Base-by-base conservation (phyloP, 148 eudicot species). In the Camellia lanceoleosa region DNA sequence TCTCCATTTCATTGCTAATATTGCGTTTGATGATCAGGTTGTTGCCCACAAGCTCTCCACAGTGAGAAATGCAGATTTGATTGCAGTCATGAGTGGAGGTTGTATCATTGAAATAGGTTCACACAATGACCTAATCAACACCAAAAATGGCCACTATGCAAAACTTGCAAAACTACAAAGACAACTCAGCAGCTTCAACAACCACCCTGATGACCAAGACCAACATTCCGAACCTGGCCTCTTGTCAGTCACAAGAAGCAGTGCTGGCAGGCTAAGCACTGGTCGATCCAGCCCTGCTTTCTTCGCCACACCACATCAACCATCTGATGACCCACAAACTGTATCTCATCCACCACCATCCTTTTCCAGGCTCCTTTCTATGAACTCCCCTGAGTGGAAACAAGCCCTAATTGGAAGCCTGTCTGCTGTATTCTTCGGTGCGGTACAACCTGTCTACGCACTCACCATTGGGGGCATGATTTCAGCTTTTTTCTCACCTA, bases 1-100 rank as follows among this genome's bases (percentile, higher is more conserved):
- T 23, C 41, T 51, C 16, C 15, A 7, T 18, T 72, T 4, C 23
- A n/a, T 43, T 67, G 4, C 19, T 68, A 14, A 41, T 74, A 3
- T 54, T 44, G 51, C 44, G 67, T 64, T 71, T 77, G 41, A 73
- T 14, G 41, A 73, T 14, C 84, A 95, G 98, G 94, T 93, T 18
- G 93, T 95, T 46, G 97, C 99, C 70, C 99, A 95, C 87, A 95
- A 95, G 92, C 94, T 95, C 38, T 85, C 97, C 6, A 95, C 97
- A 5, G 88, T 95, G 61, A 86, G 86, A 82, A 95, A 95, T 69
- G 97, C 99, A 18, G 97, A 95, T 78, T 64, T 87, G 56, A 95
- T 95, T 3, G 97, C 93, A 42, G 99, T 93, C 18, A 74, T 95
- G 70, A 87, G 78, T 58, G 82, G 74, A 2, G 97, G 99, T 5